Conservation (phyloP, 352 stramenopile species). For the Globisporangium orthogonon region DNA sequence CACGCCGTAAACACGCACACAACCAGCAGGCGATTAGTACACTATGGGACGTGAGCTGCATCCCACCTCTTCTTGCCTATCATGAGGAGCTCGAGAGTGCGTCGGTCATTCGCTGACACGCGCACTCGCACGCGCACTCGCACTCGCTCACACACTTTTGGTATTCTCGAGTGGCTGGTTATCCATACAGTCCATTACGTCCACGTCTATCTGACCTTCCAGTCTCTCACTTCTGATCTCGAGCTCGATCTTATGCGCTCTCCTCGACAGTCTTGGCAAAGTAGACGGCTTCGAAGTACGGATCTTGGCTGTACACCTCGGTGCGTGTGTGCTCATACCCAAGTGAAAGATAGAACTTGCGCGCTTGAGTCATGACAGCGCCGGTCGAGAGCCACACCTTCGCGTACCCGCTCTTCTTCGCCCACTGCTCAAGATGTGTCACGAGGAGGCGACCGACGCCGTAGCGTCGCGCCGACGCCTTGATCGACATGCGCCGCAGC, state of each 20-base stretch:
- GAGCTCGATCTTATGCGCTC: not conserved
- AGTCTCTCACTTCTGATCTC: too few relatives aligned
- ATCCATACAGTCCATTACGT: too few relatives aligned
- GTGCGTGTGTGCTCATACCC: constrained; percentile 8
- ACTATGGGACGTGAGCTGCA: too few relatives aligned
- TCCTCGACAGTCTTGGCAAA: constrained; percentile 1
- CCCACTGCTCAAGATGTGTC: constrained; percentile 15
- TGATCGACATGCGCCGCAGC: constrained; percentile 24
- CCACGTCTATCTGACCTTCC: too few relatives aligned
- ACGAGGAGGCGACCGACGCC: constrained; percentile 21
- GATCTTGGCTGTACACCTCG: not conserved
- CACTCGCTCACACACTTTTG: too few relatives aligned
- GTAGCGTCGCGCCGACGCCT: constrained; percentile 13
- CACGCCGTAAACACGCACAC: too few relatives aligned
- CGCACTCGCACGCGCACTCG: too few relatives aligned
- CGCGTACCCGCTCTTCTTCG: constrained; percentile 4
- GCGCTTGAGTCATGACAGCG: constrained; percentile 11
- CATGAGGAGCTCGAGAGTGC: too few relatives aligned
- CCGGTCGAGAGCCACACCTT: constrained; percentile 14
- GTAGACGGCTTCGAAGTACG: constrained; percentile 1
- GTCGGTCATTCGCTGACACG: too few relatives aligned
- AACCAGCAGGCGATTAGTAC: too few relatives aligned
- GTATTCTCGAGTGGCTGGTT: too few relatives aligned
- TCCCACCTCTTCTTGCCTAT: too few relatives aligned
- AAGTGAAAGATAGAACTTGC: constrained; percentile 8